Evolutionary conservation across 768 basidiomycete species (phyloP).

Genomic region (Rossbeevera mucosa): DNA sequence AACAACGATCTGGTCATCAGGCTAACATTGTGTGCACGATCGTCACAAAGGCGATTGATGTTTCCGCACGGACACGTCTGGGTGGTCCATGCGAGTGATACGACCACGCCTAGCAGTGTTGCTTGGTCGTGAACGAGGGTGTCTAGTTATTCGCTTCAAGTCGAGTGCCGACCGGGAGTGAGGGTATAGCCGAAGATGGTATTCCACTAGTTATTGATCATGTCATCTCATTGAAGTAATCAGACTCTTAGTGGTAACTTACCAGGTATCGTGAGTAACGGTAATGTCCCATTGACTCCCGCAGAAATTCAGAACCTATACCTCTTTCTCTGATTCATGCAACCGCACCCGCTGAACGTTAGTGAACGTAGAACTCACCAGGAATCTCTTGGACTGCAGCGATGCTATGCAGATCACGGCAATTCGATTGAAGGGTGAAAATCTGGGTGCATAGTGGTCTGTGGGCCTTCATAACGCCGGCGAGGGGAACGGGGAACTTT

Average conservation of each 20-base stretch:
- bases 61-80: constrained; percentile 14
- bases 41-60: constrained; percentile 13
- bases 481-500: no score
- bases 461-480: no score
- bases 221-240: neutral
- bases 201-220: neutral
- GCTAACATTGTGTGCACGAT: constrained; percentile 14
- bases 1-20: neutral
- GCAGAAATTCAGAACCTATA: neutral
- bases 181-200: neutral
- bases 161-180: neutral
- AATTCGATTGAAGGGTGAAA: neutral
- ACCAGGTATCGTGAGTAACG: neutral
- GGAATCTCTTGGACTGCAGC: neutral
- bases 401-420: neutral
- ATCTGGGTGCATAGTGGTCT: neutral
- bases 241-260: neutral
- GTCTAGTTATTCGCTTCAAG: neutral
- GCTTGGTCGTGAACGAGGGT: neutral
- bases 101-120: neutral
- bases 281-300: no score
- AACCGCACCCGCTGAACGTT: neutral
- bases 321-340: neutral
- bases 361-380: neutral
- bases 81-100: neutral